These are phyloP conservation scores for Selenicereus undatus DNA, from an alignment of 148 eudicot species.

Conservation along the genomic window DNA sequence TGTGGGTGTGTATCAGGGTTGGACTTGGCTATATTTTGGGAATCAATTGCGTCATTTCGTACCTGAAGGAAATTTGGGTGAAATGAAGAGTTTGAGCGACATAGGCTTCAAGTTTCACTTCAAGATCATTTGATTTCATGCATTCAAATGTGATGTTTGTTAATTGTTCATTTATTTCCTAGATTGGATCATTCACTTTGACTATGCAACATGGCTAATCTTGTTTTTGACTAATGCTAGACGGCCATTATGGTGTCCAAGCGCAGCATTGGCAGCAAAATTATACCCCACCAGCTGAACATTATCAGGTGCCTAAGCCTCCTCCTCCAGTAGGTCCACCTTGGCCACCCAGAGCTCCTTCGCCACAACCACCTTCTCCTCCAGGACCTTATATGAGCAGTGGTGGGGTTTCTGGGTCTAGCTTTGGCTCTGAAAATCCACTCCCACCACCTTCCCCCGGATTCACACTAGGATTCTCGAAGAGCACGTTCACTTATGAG, in stretches of 20 bases:
- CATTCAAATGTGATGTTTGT: neutral
- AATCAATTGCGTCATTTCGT: no score
- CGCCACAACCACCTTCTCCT: constrained; percentile 43
- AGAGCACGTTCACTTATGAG: constrained; percentile 78
- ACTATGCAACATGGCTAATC: neutral
- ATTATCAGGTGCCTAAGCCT: constrained; percentile 60
- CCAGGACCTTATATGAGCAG: constrained; percentile 59
- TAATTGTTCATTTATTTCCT: neutral
- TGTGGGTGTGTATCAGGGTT: no score
- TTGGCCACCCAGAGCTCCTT: constrained; percentile 47
- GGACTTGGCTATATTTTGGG: no score
- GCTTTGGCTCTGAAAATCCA: constrained; percentile 56
- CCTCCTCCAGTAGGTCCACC: constrained; percentile 48
- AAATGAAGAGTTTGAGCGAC: neutral
- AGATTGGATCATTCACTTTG: neutral
- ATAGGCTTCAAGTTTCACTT: neutral
- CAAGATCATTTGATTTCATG: neutral
- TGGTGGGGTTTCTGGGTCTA: constrained; percentile 81
- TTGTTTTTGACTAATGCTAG: constrained; percentile 33
- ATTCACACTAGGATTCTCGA: constrained; percentile 58
- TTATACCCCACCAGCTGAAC: constrained; percentile 55
- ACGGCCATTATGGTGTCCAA: constrained; percentile 57
- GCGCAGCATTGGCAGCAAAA: constrained; percentile 80
- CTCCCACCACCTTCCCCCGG: constrained; percentile 81
- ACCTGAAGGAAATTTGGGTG: neutral